Evolutionary conservation across 306 rosid species (phyloP), one percentile per base, ranked within the genome.

Genomic region (Ammopiptanthus mongolicus): DNA sequence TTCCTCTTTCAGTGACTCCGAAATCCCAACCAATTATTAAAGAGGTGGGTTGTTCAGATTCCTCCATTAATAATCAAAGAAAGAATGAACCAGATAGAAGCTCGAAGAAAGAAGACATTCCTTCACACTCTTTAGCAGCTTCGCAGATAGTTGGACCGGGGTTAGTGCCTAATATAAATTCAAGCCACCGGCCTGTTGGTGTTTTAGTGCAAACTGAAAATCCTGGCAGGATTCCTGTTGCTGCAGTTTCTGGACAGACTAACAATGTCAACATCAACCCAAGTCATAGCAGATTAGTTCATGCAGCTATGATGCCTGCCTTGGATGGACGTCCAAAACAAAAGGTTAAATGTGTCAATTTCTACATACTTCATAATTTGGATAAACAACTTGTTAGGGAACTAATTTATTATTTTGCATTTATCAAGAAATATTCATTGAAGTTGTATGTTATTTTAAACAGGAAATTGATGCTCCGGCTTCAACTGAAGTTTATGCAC

Each of bases 281-380:
- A 76, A 78, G 84, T 69, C 83, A 74, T 15, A 61, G 79, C 81
- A 84, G 83, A 80, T 69, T 68, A 36, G 84, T 57, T 44, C 71
- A 75, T 69, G 78, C 84, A 52, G 77, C 77, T 69, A 62, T 71
- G 76, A 81, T 78, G 79, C 77, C 77, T 59, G 29, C 79, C 58
- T 69, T 80, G 66, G 78, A 79, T 63, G 80, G 80, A 55, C 73
- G 23, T 74, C 69, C 69, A 19, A 79, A 81, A 60, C 85, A 84
- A 79, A 83, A 90, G 97, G 94, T 92, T 81, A 52, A 59, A 66
- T 60, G 29, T 55, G 33, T 83, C 68, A 62, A 42, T 51, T 62
- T 60, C 69, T 11, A 2, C 48, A 70, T 80, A 52, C 68, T 74
- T 73, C 21, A 42, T 74, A 23, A 67, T 41, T 58, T 65, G 17